Conservation (phyloP, 1,139 yeast genomes). For the Wickerhamomyces sp. region DNA sequence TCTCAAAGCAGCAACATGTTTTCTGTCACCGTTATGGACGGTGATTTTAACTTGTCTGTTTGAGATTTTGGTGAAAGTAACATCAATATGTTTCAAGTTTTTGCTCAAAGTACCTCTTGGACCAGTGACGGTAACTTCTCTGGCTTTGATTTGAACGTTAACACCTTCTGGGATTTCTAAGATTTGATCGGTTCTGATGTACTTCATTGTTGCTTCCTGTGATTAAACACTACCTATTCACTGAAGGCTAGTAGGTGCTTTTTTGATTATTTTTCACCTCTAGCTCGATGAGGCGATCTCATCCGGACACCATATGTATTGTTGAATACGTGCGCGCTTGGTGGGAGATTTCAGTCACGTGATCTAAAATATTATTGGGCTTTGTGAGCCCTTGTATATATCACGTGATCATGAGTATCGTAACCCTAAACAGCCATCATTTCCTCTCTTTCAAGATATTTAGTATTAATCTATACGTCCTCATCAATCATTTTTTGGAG, state of each 20-base stretch:
- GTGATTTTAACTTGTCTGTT: slow-evolving; percentile 76
- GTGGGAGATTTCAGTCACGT: background rate
- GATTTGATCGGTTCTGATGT: slow-evolving; percentile 83
- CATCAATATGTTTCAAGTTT: slow-evolving; percentile 92
- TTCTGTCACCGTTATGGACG: slow-evolving; percentile 99
- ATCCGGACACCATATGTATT: background rate
- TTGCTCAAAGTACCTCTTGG: slow-evolving; percentile 97
- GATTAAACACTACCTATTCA: background rate
- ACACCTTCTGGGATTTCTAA: slow-evolving; percentile 95
- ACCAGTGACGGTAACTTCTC: slow-evolving; percentile 87
- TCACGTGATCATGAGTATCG: background rate
- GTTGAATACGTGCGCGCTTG: background rate
- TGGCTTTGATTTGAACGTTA: slow-evolving; percentile 85
- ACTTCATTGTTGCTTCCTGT: slow-evolving; percentile 20
- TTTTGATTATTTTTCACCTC: background rate
- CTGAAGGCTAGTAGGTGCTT: background rate
- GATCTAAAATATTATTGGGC: too few relatives aligned
- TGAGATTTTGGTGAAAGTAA: slow-evolving; percentile 77
- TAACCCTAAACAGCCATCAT: background rate
- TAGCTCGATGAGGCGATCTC: background rate
- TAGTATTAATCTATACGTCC: background rate
- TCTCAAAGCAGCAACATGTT: slow-evolving; percentile 99
- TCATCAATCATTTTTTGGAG: slow-evolving; percentile 45
- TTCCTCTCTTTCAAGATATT: background rate
- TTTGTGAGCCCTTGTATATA: background rate